Evolutionary conservation across 169 alveolate species (phyloP), one percentile per base, ranked within the genome.

Genomic region (Cryptosporidium xiaoi): DNA sequence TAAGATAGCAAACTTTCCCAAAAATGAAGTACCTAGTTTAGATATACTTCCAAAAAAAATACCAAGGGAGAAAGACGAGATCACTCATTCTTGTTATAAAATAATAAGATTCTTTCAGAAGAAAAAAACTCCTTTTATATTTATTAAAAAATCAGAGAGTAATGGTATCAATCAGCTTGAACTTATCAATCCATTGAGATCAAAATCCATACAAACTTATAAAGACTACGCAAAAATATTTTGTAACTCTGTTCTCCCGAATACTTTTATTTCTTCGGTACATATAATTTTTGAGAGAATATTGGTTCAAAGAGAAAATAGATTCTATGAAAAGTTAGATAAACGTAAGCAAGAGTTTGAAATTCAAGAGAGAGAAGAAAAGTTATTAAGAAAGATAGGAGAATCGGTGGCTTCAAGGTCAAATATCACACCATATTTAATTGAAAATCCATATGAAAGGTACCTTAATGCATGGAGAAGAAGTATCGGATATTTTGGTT

Each of bases 391-490:
- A 33, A 77, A 77, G 36, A 40, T 60, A 18, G 15, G 50, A 16
- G 71, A 56, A 15, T 56, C 69, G 6, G 69, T 77, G 16, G 44
- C 31, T 5, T 34, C 56, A 33, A 77, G 87, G 40, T 40, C 27
- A n/a, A 27, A 60, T 29, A 77, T 77, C 6, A 77, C 87, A 20
- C 87, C 87, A 2, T 60, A 60, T 20, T 46, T 60, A n/a, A 46
- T 77, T 15, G 69, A 56, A 36, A 60, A 77, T 13, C 87, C 77
- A 40, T 44, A 13, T 8, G 71, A 77, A 44, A 77, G 87, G 20
- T 77, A 77, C 16, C 29, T 40, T n/a, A 77, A 77, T 60, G 87
- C 77, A 20, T 77, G 87, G 87, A 77, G 87, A 33, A 34, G 87
- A 50, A 77, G 87, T 51, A 56, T 77, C 18, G 87, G 87, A 29